Base-by-base conservation (phyloP, 2,329 filamentous ascomycete species). In the Penicillium capsulatum region DNA sequence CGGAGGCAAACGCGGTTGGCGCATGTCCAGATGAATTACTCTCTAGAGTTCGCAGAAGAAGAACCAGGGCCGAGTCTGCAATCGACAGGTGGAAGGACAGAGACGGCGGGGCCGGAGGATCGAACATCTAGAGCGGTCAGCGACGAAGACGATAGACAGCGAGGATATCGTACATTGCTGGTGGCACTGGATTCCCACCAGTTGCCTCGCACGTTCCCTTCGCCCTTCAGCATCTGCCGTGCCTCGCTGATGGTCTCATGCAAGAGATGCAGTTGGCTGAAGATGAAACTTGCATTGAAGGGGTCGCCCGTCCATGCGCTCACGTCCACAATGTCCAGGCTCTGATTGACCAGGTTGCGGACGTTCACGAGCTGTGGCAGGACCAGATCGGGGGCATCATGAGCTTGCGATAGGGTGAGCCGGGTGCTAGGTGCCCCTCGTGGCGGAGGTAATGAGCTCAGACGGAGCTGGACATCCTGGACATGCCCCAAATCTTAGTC, bases 311-410 rank as follows among this genome's bases (percentile, higher is more conserved):
- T 84, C 71, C 81, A 83, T 17, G 84, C 76, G 31, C 84, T 87
- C 11, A 94, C 77, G 54, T 84, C 79, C 34, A 95, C 81, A 32
- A 94, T 80, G 63, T 94, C 87, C 47, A 96, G 78, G 41, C 86
- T 83, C 55, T 87, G 79, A 45, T 85, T 91, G 51, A 97, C 82
- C 28, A 89, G 73, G n/a, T 80, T 79, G 47, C 87, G 79, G 9
- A 92, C 77, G 8, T 77, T 70, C 14, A 81, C 80, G 36, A 96
- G 76, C 43, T 89, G 81, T 11, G 78, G 73, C 35, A 97, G 75
- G 10, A 77, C 67, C 20, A 84, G 68, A 3, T 74, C 74, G 3
- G 77, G 75, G 3, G 76, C 74, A 33, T 71, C 67, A n/a, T 76
- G 71, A 3, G 68, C 64, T 31, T 68, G 69, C 5, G 73, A 77